phyloP scores from a whole-genome alignment of 148 eudicot species.

The Heliosperma pusillum region DNA sequence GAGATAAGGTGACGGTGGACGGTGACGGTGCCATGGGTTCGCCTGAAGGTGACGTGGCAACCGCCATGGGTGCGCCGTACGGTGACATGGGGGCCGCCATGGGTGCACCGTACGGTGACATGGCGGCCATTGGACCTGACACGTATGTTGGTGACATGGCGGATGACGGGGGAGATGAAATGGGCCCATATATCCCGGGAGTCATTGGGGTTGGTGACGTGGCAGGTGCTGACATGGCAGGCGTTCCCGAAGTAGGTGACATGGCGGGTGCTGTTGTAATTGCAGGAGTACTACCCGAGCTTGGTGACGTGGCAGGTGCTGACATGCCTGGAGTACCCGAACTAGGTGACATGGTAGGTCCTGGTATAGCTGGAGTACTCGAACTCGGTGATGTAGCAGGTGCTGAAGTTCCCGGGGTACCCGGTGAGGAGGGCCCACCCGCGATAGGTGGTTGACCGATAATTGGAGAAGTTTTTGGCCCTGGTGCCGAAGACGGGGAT shows the following conservation, averaged over 20 bases:
- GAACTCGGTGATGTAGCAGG: constrained; percentile 14
- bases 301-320: not conserved
- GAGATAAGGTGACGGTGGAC: not conserved
- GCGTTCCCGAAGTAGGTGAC: not conserved
- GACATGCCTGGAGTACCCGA: not conserved
- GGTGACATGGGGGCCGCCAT: not conserved
- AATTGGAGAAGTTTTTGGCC: not conserved
- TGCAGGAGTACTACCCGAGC: not conserved
- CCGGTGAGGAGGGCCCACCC: not conserved
- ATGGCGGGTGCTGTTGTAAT: not conserved
- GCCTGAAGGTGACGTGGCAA: not conserved
- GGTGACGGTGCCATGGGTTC: not conserved
- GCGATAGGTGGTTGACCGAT: not conserved
- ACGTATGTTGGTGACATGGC: constrained; percentile 9
- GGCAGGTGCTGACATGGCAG: not conserved
- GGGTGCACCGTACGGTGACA: not conserved
- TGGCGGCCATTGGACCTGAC: too few relatives aligned
- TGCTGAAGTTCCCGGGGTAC: not conserved
- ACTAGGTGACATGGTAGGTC: constrained; percentile 6
- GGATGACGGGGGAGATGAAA: too few relatives aligned
- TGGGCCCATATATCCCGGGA: too few relatives aligned
- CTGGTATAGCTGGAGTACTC: not conserved
- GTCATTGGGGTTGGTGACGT: too few relatives aligned
- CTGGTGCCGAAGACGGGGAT: not conserved
- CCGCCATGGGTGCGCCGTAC: not conserved